Evolutionary conservation across 2,329 filamentous ascomycete genomes (phyloP), one percentile per base, ranked within the genome.

Genomic region (Aspergillus udagawae): DNA sequence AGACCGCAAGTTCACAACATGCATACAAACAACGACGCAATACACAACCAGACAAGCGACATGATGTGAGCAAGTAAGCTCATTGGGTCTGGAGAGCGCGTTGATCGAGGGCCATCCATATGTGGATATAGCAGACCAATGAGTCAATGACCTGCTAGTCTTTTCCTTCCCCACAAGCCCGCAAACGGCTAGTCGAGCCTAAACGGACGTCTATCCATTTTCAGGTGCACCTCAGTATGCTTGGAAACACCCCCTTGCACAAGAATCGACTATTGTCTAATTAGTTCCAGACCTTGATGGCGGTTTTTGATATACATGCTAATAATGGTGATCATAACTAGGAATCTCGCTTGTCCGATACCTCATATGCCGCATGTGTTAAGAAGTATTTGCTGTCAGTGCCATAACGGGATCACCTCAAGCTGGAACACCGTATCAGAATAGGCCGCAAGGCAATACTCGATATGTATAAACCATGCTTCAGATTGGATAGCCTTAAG

Each of bases 241-340:
- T 63, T 63, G 62, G 58, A 60, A 63, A 56, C 59, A 12, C 64
- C 61, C 62, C 60, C 65, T 59, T 58, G 32, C 32, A 7, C 6
- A 17, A 17, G 14, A 17, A 17, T 7, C 5, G 14, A 38, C 5
- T 5, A 38, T 38, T 38, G 14, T 4, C 12, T 14, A 32, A 2
- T 4, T 32, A 32, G 12, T 14, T 17, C 14, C 32, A 38, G 32
- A 7, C 5, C 14, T 17, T 17, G 5, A 5, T 17, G 5, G 14
- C 14, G 14, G 32, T 17, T 38, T 38, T 7, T 38, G 32, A 38
- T 17, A 38, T 17, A 1, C 32, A 38, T 17, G 14, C 32, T 38
- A 38, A 38, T 38, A 17, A 17, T 38, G 5, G 32, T 38, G 32
- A 17, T 17, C 14, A 38, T 38, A 38, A 17, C 1, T 17, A 17